Conservation (phyloP, 225 moss, liverwort and hornwort genomes). For the Marchantia polymorpha region DNA sequence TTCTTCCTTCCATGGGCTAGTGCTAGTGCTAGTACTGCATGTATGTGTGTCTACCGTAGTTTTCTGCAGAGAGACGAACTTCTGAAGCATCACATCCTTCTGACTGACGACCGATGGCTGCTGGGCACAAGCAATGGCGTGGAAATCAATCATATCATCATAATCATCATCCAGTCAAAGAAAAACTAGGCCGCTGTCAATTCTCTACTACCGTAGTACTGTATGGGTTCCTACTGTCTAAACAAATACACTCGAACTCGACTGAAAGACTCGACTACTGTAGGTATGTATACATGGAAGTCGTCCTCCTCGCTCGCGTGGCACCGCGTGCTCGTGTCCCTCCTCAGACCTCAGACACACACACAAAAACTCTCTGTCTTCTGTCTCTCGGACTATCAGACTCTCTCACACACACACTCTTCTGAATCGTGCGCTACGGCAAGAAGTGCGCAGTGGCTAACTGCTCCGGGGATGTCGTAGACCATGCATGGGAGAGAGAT, state of each 20-base stretch:
- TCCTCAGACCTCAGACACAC: not conserved
- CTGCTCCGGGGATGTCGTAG: not conserved
- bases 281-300: not conserved
- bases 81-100: slow-evolving; percentile 2
- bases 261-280: not conserved
- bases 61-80: not conserved
- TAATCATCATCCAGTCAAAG: slow-evolving; percentile 8
- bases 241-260: slow-evolving; percentile 12
- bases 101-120: slow-evolving; percentile 5
- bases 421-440: not conserved
- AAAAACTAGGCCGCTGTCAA: slow-evolving; percentile 13
- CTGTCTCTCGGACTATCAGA: not conserved
- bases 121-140: slow-evolving; percentile 1
- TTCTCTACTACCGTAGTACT: not conserved
- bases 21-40: not conserved
- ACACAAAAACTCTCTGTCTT: not conserved
- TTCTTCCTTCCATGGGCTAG: not conserved
- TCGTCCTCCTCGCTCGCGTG: slow-evolving; percentile 1
- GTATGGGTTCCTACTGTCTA: not conserved
- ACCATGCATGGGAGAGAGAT: not conserved
- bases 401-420: not conserved
- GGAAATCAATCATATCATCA: slow-evolving; percentile 4
- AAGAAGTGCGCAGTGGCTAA: not conserved
- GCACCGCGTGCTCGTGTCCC: not conserved
- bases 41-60: not conserved